Evolutionary conservation across 2,329 filamentous ascomycete genomes (phyloP).

Genomic region (Sclerotinia subarctica): DNA sequence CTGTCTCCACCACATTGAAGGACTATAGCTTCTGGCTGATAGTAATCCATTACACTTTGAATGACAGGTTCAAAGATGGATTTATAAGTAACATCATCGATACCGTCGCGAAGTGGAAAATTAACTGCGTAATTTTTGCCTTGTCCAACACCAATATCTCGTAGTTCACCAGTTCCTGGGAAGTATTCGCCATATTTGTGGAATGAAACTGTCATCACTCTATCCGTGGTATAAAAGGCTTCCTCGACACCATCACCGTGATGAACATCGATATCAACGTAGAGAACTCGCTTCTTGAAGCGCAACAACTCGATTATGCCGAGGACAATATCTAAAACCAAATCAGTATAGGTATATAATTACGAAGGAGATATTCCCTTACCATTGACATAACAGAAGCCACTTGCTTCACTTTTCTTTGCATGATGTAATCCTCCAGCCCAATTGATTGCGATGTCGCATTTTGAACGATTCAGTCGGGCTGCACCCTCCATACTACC

Average conservation of each 20-base stretch:
- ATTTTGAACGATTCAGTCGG: conserved; percentile 84
- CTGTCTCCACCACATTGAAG: conserved; percentile 95
- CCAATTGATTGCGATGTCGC: conserved; percentile 98
- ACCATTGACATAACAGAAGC: conserved; percentile 98
- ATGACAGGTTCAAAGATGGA: conserved; percentile 91
- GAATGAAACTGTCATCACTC: conserved; percentile 89
- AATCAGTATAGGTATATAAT: conserved; percentile 36
- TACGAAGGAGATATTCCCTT: conserved; percentile 39
- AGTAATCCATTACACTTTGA: conserved; percentile 79
- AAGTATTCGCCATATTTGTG: conserved; percentile 98
- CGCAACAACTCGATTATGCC: conserved; percentile 89
- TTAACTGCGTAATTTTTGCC: conserved; percentile 91
- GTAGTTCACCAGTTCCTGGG: conserved; percentile 82
- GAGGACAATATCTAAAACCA: conserved; percentile 82
- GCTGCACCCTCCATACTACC: conserved; percentile 92
- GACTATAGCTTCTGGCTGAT: conserved; percentile 86
- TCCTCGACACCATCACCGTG: conserved; percentile 92
- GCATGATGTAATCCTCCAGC: conserved; percentile 95
- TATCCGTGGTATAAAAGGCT: conserved; percentile 88
- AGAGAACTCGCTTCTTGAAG: conserved; percentile 90
- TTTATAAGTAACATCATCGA: conserved; percentile 85
- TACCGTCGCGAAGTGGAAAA: conserved; percentile 86
- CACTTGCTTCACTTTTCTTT: conserved; percentile 92
- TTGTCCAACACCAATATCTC: conserved; percentile 81
- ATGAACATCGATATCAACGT: conserved; percentile 95